Conservation (phyloP, 345 rosid species). For the Litchi chinensis region DNA sequence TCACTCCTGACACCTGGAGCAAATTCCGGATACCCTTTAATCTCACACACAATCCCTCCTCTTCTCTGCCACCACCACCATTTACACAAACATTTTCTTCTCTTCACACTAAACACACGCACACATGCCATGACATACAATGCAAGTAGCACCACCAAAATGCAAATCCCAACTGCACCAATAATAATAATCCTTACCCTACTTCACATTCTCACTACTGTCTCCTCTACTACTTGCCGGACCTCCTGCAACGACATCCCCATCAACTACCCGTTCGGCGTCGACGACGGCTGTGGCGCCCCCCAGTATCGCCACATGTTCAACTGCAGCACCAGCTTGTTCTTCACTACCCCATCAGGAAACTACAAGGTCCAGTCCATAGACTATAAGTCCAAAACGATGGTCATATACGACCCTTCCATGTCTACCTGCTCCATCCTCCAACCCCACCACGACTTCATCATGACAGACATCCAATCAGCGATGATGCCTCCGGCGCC, state of each 20-base stretch:
- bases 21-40: constrained; percentile 17
- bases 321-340: constrained; percentile 67
- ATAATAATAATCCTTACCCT: not conserved
- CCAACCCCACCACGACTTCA: constrained; percentile 90
- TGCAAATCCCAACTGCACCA: constrained; percentile 1
- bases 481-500: constrained; percentile 71
- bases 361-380: constrained; percentile 77
- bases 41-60: not conserved
- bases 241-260: constrained; percentile 61
- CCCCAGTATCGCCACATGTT: constrained; percentile 72
- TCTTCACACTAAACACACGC: not conserved
- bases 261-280: constrained; percentile 77
- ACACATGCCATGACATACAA: not conserved
- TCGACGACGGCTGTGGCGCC: constrained; percentile 92
- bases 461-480: constrained; percentile 64
- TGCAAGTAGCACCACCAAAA: not conserved
- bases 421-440: constrained; percentile 97
- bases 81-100: not conserved
- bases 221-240: constrained; percentile 44
- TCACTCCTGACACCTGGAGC: constrained; percentile 19
- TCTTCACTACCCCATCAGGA: constrained; percentile 79
- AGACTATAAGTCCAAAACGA: constrained; percentile 62
- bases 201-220: not conserved
- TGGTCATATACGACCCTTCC: constrained; percentile 73
- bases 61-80: not conserved